Evolutionary conservation across 2,329 filamentous ascomycete species (phyloP).

Genomic region (Alternaria sp.): DNA sequence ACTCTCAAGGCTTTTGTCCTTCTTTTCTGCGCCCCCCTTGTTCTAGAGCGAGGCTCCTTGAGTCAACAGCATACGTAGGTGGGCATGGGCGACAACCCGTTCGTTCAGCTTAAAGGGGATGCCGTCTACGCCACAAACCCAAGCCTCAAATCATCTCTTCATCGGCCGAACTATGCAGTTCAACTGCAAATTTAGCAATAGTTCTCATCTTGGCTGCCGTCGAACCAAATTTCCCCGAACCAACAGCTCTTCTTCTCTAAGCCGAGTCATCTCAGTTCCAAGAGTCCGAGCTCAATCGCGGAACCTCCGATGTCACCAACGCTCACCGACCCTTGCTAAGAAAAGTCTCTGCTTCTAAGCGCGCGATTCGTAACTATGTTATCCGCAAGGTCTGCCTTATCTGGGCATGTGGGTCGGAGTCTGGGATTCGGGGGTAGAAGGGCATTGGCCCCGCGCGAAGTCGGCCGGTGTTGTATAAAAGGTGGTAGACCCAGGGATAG

Average conservation of each 20-base stretch:
- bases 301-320: constrained; percentile 15
- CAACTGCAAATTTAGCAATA: neutral
- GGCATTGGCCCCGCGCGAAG: constrained; percentile 27
- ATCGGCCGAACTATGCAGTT: constrained; percentile 7
- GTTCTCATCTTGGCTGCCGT: constrained; percentile 10
- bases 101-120: constrained; percentile 6
- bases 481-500: constrained; percentile 5
- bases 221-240: constrained; percentile 4
- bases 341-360: constrained; percentile 26
- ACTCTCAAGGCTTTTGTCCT: no score
- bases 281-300: constrained; percentile 26
- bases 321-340: constrained; percentile 27
- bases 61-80: neutral
- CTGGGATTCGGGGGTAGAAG: constrained; percentile 7
- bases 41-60: neutral
- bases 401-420: constrained; percentile 38
- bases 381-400: constrained; percentile 39
- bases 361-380: constrained; percentile 27
- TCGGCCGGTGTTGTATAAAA: constrained; percentile 35
- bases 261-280: constrained; percentile 27
- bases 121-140: neutral
- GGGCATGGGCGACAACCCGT: constrained; percentile 1
- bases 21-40: neutral
- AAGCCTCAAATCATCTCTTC: neutral
- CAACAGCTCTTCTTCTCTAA: constrained; percentile 17